phyloP scores from a whole-genome alignment of 164 flowering plant species.

The Saururus chinensis region DNA sequence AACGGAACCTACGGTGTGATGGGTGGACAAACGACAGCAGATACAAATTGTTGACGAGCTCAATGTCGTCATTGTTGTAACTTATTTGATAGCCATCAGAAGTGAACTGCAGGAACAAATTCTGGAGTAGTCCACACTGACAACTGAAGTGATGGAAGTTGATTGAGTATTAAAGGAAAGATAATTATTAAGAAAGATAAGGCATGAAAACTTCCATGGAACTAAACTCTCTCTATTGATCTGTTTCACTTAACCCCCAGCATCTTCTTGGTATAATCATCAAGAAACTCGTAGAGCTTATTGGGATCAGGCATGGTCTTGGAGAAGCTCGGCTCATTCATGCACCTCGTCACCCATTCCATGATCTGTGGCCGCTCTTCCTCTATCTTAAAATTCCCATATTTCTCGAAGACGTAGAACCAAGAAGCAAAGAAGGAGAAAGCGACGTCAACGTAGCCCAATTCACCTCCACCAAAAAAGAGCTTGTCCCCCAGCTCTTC shows the following conservation, averaged over 20 bases:
- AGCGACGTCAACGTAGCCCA: conserved; percentile 11
- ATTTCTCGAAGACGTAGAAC: conserved; percentile 8
- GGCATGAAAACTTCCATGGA: too few species aligned
- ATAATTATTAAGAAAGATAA: too few species aligned
- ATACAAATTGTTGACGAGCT: too few species aligned
- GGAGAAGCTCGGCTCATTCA: conserved; percentile 11
- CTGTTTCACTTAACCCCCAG: not conserved
- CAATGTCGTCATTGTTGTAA: too few species aligned
- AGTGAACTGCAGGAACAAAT: too few species aligned
- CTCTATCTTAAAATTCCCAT: conserved; percentile 10
- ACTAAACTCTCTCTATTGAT: not conserved
- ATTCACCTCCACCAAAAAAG: conserved; percentile 10
- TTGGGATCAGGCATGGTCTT: conserved; percentile 6
- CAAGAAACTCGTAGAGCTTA: conserved; percentile 9
- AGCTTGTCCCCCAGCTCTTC: conserved; percentile 11
- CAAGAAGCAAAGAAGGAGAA: conserved; percentile 4
- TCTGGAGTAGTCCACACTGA: too few species aligned
- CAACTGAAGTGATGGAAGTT: too few species aligned
- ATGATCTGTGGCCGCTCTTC: conserved; percentile 6
- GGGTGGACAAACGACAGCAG: too few species aligned
- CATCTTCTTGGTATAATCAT: not conserved
- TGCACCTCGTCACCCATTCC: conserved; percentile 12
- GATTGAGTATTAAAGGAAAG: too few species aligned
- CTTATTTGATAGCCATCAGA: too few species aligned
- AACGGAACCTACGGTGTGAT: too few species aligned